Percentiles rank a stretch among this genome's conserved stretches.
Conservation (phyloP, 2,329 filamentous ascomycete species). For the Sporothrix euskadiensis region DNA sequence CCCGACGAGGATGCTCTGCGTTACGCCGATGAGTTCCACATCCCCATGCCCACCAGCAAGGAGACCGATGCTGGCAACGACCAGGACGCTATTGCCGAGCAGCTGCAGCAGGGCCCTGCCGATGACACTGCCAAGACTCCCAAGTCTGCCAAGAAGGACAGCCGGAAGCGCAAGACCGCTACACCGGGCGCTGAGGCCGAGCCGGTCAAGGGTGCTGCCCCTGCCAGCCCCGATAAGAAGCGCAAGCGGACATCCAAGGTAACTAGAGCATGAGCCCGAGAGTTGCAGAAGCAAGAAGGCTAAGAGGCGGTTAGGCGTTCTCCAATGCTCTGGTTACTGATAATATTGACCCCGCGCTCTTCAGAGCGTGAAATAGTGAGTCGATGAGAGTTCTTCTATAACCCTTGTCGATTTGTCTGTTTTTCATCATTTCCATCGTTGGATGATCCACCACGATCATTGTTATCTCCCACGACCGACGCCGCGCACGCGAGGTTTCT, state of each 20-base stretch:
- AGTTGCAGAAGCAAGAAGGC: conserved; percentile 62
- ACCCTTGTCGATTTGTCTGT: conserved; percentile 23
- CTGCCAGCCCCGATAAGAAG: conserved; percentile 64
- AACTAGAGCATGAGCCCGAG: conserved; percentile 57
- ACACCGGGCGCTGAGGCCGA: conserved; percentile 50
- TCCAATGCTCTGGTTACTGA: conserved; percentile 35
- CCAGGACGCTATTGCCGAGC: conserved; percentile 60
- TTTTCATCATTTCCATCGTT: conserved; percentile 21
- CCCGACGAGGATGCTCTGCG: conserved; percentile 59
- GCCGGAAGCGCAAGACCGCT: conserved; percentile 59
- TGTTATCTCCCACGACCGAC: background rate
- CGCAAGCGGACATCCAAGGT: conserved; percentile 61
- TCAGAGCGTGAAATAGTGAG: conserved; percentile 35
- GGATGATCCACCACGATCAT: background rate
- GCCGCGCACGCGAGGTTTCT: background rate
- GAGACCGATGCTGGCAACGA: conserved; percentile 50
- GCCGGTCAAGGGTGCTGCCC: conserved; percentile 44
- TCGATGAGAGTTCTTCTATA: conserved; percentile 37
- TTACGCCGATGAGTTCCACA: conserved; percentile 61
- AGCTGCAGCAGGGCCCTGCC: conserved; percentile 52
- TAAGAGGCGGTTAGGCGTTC: conserved; percentile 42
- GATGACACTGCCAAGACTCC: conserved; percentile 57
- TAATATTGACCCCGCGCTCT: conserved; percentile 39
- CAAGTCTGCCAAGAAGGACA: conserved; percentile 53
- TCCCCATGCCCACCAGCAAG: conserved; percentile 55